Evolutionary conservation across 2,329 filamentous ascomycete species (phyloP), one percentile per base, ranked within the genome.

Genomic region (Calonectria montana): DNA sequence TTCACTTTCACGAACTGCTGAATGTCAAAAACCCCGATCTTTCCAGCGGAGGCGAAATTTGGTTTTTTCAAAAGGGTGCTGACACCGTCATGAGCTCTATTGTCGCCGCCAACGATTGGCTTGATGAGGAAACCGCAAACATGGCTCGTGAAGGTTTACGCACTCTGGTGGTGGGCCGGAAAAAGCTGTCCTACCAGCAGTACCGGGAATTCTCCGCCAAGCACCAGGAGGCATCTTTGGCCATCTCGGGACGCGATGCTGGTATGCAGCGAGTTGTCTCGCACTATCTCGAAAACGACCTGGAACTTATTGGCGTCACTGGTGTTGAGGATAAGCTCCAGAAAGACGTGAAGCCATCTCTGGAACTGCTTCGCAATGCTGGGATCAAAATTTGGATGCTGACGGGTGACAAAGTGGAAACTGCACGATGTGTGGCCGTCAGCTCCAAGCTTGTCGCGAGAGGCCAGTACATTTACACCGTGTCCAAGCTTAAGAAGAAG

Each of bases 301-400:
- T 99, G 0, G 97, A 99, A 81, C 90, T 99, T 7, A 89, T 98
- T 1, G 97, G 97, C n/a, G 96, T 99, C 15, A 99, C 97, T 1
- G 97, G 97, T 74, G 97, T 99, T 0, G 97, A 99, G 83, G 97
- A 99, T 84, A 98, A 97, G 81, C 90, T 99, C 15, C 97, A 99
- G 82, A 93, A 92, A 74, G 95, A 98, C 80, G 97, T 99, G 80
- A 99, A 98, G 82, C 94, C 96, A 1, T 98, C 95, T 0, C 88
- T 99, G 7, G 97, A 99, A 83, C 90, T 99, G 6, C 90, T 99
- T 65, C 94, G 97, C 76, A 99, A 99, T 79, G 97, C 97, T 0
- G 97, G 97, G 29, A 97, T 99, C 85, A 98, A 98, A 83, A 98
- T 99, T 63, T 99, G 97, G 97, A 99, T 99, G 97, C 88, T 99